These are phyloP conservation scores for Scedosporium minutisporum DNA, from an alignment of 2,329 filamentous ascomycete genomes.

Conservation along the genomic window DNA sequence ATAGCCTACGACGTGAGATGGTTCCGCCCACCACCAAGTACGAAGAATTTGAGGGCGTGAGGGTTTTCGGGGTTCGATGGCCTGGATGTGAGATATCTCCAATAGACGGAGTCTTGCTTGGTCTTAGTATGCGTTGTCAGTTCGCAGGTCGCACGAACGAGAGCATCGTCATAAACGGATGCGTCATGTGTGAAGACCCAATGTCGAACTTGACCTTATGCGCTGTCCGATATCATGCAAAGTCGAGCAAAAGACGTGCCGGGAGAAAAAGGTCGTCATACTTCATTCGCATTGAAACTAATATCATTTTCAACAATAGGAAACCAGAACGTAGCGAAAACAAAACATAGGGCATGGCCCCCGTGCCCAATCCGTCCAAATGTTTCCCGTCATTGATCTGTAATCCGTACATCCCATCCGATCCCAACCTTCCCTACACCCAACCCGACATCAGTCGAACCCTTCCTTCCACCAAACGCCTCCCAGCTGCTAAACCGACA, in stretches of 20 bases:
- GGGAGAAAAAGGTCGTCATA: background rate
- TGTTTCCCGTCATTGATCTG: background rate
- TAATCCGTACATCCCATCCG: background rate
- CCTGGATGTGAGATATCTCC: too few species aligned
- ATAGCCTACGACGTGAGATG: too few species aligned
- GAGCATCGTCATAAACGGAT: too few species aligned
- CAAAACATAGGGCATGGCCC: background rate
- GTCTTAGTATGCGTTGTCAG: too few species aligned
- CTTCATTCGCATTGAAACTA: background rate
- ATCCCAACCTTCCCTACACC: background rate
- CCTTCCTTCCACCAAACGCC: slow-evolving; percentile 19
- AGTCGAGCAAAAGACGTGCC: background rate
- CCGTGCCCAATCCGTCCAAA: background rate
- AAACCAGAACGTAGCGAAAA: background rate
- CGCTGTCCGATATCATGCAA: background rate
- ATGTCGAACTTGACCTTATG: background rate
- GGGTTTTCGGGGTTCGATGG: too few species aligned
- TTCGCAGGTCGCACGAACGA: too few species aligned
- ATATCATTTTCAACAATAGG: background rate
- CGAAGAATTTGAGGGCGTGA: too few species aligned
- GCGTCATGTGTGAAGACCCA: background rate
- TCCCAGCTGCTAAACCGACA: slow-evolving; percentile 17
- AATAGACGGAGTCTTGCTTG: too few species aligned
- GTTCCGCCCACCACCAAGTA: too few species aligned
- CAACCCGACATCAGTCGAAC: background rate